Evolutionary conservation across 441 rosid genomes (phyloP).

Genomic region (Gossypium schwendimanii): DNA sequence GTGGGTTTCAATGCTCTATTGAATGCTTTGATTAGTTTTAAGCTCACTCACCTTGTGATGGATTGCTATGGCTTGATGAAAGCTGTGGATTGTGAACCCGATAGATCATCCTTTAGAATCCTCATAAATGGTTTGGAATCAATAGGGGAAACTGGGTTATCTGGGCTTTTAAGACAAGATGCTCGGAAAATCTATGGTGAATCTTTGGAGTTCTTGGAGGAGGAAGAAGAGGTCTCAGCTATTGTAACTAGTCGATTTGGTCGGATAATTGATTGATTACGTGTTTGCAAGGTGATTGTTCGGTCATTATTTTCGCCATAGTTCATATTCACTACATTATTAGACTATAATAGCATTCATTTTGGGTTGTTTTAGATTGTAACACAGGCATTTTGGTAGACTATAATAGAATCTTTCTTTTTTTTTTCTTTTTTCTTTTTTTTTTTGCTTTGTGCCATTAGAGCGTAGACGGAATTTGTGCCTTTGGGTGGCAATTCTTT

Average conservation of each 20-base stretch:
- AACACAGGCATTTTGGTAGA: neutral
- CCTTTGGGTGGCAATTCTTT: neutral
- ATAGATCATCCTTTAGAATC: slow-evolving; percentile 44
- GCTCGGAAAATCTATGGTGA: slow-evolving; percentile 55
- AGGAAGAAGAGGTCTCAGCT: slow-evolving; percentile 28
- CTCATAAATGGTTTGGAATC: slow-evolving; percentile 56
- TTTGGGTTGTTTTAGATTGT: neutral
- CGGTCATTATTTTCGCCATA: neutral
- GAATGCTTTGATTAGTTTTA: slow-evolving; percentile 35
- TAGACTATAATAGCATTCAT: neutral
- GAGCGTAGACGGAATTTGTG: neutral
- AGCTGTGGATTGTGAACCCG: slow-evolving; percentile 56
- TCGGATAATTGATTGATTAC: neutral
- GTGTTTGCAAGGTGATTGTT: neutral
- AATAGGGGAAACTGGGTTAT: slow-evolving; percentile 34
- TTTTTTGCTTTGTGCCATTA: neutral
- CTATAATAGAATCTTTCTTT: neutral
- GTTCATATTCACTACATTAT: neutral
- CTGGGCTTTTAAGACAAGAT: slow-evolving; percentile 42
- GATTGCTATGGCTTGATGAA: slow-evolving; percentile 60
- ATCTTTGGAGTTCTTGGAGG: slow-evolving; percentile 42
- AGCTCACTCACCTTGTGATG: slow-evolving; percentile 37
- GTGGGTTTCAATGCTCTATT: slow-evolving; percentile 49
- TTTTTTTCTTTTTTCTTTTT: neutral
- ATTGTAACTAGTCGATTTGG: neutral